Conservation (phyloP, 352 stramenopile species). For the Pythium plurisporium region DNA sequence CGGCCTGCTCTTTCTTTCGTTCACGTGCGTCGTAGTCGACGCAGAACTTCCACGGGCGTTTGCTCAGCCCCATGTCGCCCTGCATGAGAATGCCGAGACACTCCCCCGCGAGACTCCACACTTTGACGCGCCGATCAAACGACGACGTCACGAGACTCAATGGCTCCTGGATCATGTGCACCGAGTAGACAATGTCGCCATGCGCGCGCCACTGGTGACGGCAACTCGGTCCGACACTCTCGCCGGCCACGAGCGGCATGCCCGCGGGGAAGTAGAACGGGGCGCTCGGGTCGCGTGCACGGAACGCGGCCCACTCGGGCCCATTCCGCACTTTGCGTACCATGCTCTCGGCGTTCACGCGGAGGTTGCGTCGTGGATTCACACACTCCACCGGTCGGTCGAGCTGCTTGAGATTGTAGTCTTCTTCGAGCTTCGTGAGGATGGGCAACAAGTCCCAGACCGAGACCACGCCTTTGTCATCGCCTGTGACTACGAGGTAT, state of each 20-base stretch:
- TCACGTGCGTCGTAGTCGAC: constrained; percentile 75
- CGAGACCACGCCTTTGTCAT: constrained; percentile 73
- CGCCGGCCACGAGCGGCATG: constrained; percentile 33
- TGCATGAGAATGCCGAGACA: constrained; percentile 76
- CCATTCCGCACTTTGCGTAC: constrained; percentile 65
- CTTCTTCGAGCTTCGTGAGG: constrained; percentile 45
- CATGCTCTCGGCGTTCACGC: constrained; percentile 61
- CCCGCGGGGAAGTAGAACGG: constrained; percentile 59
- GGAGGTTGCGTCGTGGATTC: constrained; percentile 71
- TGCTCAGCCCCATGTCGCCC: constrained; percentile 44
- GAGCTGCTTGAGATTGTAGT: constrained; percentile 38
- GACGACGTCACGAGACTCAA: constrained; percentile 70
- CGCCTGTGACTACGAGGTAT: constrained; percentile 59
- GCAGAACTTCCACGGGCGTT: constrained; percentile 55
- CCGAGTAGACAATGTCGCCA: constrained; percentile 68
- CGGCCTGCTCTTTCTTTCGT: constrained; percentile 55
- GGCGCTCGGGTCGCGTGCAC: constrained; percentile 36
- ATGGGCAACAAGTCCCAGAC: constrained; percentile 72
- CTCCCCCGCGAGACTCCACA: constrained; percentile 62
- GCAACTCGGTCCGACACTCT: constrained; percentile 11
- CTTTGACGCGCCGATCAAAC: constrained; percentile 72
- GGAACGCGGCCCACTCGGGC: constrained; percentile 55
- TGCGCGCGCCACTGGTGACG: constrained; percentile 68
- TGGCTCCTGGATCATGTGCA: constrained; percentile 66
- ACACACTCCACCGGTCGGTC: constrained; percentile 58